Evolutionary conservation across 1,139 yeast species (phyloP).

Genomic region (Kurtzmaniella natalensis): DNA sequence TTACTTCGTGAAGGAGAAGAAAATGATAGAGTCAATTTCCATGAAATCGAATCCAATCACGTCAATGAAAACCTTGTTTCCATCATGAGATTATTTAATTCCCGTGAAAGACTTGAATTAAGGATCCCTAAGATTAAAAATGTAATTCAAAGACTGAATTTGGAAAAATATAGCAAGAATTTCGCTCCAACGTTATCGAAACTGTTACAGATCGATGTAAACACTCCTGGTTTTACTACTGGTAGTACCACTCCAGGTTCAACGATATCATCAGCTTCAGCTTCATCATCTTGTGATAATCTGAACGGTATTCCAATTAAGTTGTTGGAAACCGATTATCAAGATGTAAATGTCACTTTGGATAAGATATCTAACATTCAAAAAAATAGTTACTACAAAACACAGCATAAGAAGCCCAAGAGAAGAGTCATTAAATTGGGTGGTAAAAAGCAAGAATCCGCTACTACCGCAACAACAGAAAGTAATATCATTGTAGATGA

Average conservation of each 20-base stretch:
- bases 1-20: constrained; percentile 23
- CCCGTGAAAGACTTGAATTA: constrained; percentile 74
- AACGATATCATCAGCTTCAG: constrained; percentile 5
- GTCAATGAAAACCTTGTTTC: constrained; percentile 51
- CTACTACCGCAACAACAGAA: constrained; percentile 1
- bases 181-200: constrained; percentile 34
- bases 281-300: no score
- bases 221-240: no score
- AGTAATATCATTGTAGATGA: constrained; percentile 3
- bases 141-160: constrained; percentile 51
- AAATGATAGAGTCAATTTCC: constrained; percentile 22
- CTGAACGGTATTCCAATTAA: constrained; percentile 38
- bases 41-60: constrained; percentile 7
- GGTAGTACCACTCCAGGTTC: constrained; percentile 8
- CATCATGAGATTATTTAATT: constrained; percentile 64
- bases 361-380: constrained; percentile 47
- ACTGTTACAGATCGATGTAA: constrained; percentile 27
- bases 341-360: constrained; percentile 34
- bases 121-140: constrained; percentile 56
- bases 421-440: constrained; percentile 45
- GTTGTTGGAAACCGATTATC: constrained; percentile 26
- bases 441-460: constrained; percentile 13
- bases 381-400: constrained; percentile 34
- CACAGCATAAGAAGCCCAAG: constrained; percentile 36
- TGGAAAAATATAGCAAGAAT: constrained; percentile 37